Evolutionary conservation across 768 basidiomycete genomes (phyloP).

Genomic region (Suillus occidentalis): DNA sequence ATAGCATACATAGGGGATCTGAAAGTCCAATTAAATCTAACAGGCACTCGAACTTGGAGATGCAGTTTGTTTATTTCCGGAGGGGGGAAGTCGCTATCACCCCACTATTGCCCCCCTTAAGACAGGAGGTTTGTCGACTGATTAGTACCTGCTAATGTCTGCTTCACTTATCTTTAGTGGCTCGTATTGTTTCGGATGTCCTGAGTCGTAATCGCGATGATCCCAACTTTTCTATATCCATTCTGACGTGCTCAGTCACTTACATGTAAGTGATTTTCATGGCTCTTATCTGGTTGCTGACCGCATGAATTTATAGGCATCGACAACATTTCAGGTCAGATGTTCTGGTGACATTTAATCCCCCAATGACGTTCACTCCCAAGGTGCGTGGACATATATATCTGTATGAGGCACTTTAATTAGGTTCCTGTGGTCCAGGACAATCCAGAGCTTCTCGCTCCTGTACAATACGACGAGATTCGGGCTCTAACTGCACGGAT

Average conservation of each 20-base stretch:
- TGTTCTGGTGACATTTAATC: constrained; percentile 80
- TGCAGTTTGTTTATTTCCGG: constrained; percentile 82
- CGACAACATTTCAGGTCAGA: constrained; percentile 87
- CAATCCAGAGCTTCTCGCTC: constrained; percentile 69
- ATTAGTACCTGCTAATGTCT: neutral
- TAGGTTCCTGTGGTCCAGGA: constrained; percentile 39
- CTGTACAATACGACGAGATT: constrained; percentile 62
- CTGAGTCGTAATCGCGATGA: constrained; percentile 67
- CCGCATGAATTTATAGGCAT: constrained; percentile 50
- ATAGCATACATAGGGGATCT: constrained; percentile 7
- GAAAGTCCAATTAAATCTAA: constrained; percentile 12
- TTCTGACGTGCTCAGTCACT: constrained; percentile 79
- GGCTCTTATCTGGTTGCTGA: neutral
- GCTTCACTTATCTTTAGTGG: constrained; percentile 45
- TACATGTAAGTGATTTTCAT: constrained; percentile 54
- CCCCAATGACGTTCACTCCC: constrained; percentile 63
- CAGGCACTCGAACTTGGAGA: constrained; percentile 77
- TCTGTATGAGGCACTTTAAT: neutral
- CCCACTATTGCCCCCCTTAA: constrained; percentile 86
- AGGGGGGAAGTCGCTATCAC: constrained; percentile 83
- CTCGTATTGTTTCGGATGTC: constrained; percentile 78
- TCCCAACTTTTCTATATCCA: constrained; percentile 67
- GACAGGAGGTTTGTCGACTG: constrained; percentile 65
- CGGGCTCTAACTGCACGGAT: constrained; percentile 60
- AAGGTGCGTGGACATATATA: constrained; percentile 41